Base-by-base conservation (phyloP, 2,329 filamentous ascomycete genomes). In the Epichloe sibirici region DNA sequence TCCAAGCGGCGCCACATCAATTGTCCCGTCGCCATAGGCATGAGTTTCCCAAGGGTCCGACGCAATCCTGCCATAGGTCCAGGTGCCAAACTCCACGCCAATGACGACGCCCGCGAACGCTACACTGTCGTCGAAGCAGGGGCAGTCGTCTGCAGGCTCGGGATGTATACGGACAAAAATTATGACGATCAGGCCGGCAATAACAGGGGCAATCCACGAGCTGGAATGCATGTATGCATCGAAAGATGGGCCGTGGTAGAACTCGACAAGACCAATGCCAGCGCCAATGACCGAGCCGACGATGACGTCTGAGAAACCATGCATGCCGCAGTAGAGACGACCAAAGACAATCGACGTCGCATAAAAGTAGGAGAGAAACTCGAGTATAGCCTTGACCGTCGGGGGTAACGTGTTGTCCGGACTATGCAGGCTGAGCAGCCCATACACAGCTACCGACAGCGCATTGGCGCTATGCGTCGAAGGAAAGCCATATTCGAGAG, bases 401-500 rank as follows among this genome's bases (percentile, higher is more conserved):
- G 80, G 71, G 35, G 77, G 70, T 54, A 88, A 72, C 17, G 78
- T 73, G 52, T 83, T 81, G n/a, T 82, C 78, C 1, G 82, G 77
- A 28, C 78, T 78, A 57, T 78, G 79, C 17, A 97, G 72, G 46
- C 83, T 74, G 51, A 90, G 76, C 7, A 97, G 73, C 34, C 79
- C 83, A 66, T 95, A 96, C 5, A 95, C 78, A 38, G 90, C 88
- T 15, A 97, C 91, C 0, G 91, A 96, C 6, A 97, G 87, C 2
- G 93, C 93, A 67, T 98, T 98, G 48, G 93, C 93, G 13, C 90
- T 95, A 67, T 98, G 93, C 0, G 93, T 97, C 8, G 90, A 96
- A 0, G 93, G 93, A 61, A 97, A 97, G 21, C 93, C 93, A 65
- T 98, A 98, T 65, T 98, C 93, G 51, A 98, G 78, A 9, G 91